Base-by-base conservation (phyloP, 805 yeast species). In the Torulaspora franciscae region DNA sequence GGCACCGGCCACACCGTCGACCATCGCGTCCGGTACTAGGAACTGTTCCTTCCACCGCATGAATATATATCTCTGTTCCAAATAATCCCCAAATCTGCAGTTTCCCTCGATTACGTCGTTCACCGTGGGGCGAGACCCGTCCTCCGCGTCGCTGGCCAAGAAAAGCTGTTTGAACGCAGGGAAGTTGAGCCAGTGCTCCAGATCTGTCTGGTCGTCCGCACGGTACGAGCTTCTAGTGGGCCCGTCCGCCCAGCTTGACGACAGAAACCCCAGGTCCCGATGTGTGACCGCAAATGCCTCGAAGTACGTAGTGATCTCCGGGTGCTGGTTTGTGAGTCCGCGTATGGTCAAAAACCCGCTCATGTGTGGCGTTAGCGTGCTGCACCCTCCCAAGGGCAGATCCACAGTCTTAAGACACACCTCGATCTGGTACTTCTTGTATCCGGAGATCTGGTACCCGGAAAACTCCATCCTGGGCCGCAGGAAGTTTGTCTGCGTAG, bases 11-110 rank as follows among this genome's bases (percentile, higher is more conserved):
- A 91, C 51, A 4, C 50, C 50, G 15, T 48, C 62, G 9, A 58
- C 32, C 27, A 76, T 45, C 68, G 88, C 80, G 65, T 88, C 95
- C 0, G 95, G 95, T 7, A 85, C 81, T 48, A 90, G 67, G 58
- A 88, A 88, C 57, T 81, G 78, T 64, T 90, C 98, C 66, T 90
- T 90, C 98, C 98, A 90, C 54, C 96, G 74, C 96, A 90, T 90
- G 61, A 80, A 90, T 5, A 90, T 66, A 56, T 69, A 75, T 46
- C 80, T 74, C 49, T 72, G 67, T 38, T 69, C 54, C 34, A 66
- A 40, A 40, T 58, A 67, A 47, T 69, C 57, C 29, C 48, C 53
- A 60, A 11, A 56, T 30, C 46, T 57, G 60, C 48, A 47, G 6
- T 54, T 41, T 7, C 56, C 57, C 34, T 53, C 50, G n/a, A 53